Evolutionary conservation across 306 rosid genomes (phyloP), one percentile per base, ranked within the genome.

Genomic region (Acmispon strigosus): DNA sequence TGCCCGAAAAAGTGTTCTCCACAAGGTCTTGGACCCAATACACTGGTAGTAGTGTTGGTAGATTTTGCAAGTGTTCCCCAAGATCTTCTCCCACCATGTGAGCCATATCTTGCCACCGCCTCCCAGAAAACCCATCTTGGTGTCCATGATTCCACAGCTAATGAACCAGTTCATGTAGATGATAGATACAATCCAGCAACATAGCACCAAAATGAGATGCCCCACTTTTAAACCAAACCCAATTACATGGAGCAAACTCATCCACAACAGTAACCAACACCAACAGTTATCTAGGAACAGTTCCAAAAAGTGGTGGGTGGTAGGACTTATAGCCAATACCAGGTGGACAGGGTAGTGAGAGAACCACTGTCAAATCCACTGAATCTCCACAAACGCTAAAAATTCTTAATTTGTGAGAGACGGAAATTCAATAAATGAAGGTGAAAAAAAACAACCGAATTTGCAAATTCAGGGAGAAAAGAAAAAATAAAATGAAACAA

Each of bases 201-300:
- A 86, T 80, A 86, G 83, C 86, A 79, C 75, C 92, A 75, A 91
- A 77, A 90, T 72, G 32, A 90, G 87, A 89, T 86, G 97, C 84
- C 95, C 96, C 84, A 86, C 86, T 74, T 86, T 89, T 55, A 87
- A 82, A 62, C 90, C 85, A 78, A 89, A 89, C 74, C 88, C 99
- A 81, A 86, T 17, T 17, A 94, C 88, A 91, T 80, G 86, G 69
- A 89, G 77, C 76, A 88, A 77, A 80, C 92, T 87, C 97, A 93
- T 89, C 90, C 83, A 88, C 86, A 56, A 78, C 83, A 80, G 84
- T 76, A 82, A 71, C 82, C 86, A 83, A 81, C 84, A 76, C 81
- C 1, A 2, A 2, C 86, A 64, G 76, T 45, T 79, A 81, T 77
- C 76, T n/a, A 39, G 52, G 37, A 74, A 83, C 84, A 79, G 86